Evolutionary conservation across 2,329 filamentous ascomycete genomes (phyloP), one percentile per base, ranked within the genome.

Genomic region (Aspergillus amoenus): DNA sequence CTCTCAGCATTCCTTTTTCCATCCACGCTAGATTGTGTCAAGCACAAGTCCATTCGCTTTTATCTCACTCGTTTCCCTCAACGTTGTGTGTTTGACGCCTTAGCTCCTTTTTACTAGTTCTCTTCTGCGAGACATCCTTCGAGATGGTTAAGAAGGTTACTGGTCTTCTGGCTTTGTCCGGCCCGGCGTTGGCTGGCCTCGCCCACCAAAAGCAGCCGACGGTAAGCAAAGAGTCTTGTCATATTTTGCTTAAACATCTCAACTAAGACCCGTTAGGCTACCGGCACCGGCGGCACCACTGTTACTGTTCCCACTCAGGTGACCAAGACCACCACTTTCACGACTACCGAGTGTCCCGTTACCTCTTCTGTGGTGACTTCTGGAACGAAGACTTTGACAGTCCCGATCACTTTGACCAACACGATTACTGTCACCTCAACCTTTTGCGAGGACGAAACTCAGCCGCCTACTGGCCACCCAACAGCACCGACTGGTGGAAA

Each of bases 111-210:
- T 34, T 54, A 21, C 55, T 54, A 44, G 39, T 56, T 46, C 39
- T 60, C 54, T 57, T 63, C 61, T 32, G 37, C 63, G 46, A 43
- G 56, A 55, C 57, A 64, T 62, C 50, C 57, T 58, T 63, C 70
- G 63, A 68, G 59, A 75, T 75, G 73, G 67, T 74, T 60, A 71
- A 72, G 52, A 61, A 61, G 61, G 65, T 67, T 62, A 52, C 73
- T 63, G 67, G 71, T 58, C 59, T 75, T 55, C 59, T 75, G 64
- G 71, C 70, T 52, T 64, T 75, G 59, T 67, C 70, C 56, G 66
- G 66, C 64, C 71, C 71, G 41, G 71, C 68, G 45, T 65, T 74
- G 47, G 72, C 70, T 48, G 71, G 70, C 62, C 65, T 74, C 46
- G 66, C 72, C 50, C 62, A 68, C 50, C 62, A 59, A 44, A 61